Evolutionary conservation across 495 filamentous ascomycete genomes (phyloP).

Genomic region (Trichodelitschia bisporula): DNA sequence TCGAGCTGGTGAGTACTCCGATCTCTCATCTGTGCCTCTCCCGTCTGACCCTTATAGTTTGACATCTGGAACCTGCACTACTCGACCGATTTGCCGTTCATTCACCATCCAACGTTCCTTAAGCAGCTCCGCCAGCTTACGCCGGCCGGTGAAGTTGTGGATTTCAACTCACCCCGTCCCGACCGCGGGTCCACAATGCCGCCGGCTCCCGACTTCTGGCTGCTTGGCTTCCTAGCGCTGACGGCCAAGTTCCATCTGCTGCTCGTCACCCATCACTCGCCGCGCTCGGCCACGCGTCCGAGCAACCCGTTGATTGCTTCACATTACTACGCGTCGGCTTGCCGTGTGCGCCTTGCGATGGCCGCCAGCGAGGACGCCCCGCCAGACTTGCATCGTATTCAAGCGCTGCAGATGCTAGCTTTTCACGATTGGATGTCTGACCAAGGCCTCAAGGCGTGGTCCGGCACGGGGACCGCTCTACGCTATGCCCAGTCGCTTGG

Average conservation of each 20-base stretch:
- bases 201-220: slow-evolving; percentile 31
- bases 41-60: slow-evolving; percentile 20
- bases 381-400: slow-evolving; percentile 42
- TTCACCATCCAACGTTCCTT: slow-evolving; percentile 53
- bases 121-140: slow-evolving; percentile 27
- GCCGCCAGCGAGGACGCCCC: no score
- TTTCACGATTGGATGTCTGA: slow-evolving; percentile 71
- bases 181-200: slow-evolving; percentile 12
- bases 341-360: slow-evolving; percentile 37
- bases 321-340: slow-evolving; percentile 52
- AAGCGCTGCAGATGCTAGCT: slow-evolving; percentile 59
- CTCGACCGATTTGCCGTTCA: slow-evolving; percentile 58
- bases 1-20: slow-evolving; percentile 17
- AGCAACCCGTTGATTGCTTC: slow-evolving; percentile 43
- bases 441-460: slow-evolving; percentile 50
- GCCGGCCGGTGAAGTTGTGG: not conserved
- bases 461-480: slow-evolving; percentile 55
- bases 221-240: slow-evolving; percentile 54
- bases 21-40: not conserved
- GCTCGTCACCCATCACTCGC: slow-evolving; percentile 39
- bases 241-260: slow-evolving; percentile 55
- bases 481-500: slow-evolving; percentile 48
- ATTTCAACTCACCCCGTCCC: slow-evolving; percentile 9
- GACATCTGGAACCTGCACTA: slow-evolving; percentile 68
- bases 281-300: slow-evolving; percentile 20